phyloP scores from a whole-genome alignment of 352 stramenopile genomes.

The Pythium brachiatum region DNA sequence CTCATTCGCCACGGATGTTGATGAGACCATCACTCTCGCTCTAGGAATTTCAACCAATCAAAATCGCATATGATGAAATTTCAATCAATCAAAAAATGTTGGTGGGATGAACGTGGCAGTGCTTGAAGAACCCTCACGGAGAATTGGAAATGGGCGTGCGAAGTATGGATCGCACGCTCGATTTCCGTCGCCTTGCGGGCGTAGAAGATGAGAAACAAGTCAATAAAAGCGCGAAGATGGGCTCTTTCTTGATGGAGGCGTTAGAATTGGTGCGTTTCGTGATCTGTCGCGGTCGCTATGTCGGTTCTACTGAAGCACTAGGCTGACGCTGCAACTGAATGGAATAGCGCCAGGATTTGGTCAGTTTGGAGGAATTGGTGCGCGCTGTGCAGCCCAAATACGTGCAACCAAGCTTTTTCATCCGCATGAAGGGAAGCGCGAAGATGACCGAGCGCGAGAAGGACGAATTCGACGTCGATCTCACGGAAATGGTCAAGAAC shows the following conservation, averaged over 20 bases:
- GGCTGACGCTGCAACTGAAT: background rate
- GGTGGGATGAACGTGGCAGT: background rate
- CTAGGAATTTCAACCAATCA: background rate
- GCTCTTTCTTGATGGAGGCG: constrained; percentile 21
- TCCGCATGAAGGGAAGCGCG: constrained; percentile 49
- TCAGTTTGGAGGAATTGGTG: constrained; percentile 58
- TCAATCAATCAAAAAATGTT: constrained; percentile 14
- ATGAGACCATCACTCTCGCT: background rate
- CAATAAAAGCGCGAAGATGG: background rate
- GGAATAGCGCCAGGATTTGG: constrained; percentile 40
- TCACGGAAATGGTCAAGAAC: constrained; percentile 73
- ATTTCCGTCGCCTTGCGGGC: constrained; percentile 25
- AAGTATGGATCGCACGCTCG: constrained; percentile 28
- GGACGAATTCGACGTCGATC: constrained; percentile 69
- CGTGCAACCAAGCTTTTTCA: constrained; percentile 50
- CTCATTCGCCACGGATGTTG: background rate
- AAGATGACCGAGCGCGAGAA: constrained; percentile 73
- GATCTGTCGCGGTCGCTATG: background rate
- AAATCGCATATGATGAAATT: background rate
- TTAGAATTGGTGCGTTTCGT: constrained; percentile 21
- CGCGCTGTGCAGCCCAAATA: constrained; percentile 49
- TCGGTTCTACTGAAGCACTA: background rate
- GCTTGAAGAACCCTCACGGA: background rate
- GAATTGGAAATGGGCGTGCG: constrained; percentile 6
- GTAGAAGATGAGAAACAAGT: constrained; percentile 2